Conservation (phyloP, 331 rosid genomes). For the Quercus lobata region DNA sequence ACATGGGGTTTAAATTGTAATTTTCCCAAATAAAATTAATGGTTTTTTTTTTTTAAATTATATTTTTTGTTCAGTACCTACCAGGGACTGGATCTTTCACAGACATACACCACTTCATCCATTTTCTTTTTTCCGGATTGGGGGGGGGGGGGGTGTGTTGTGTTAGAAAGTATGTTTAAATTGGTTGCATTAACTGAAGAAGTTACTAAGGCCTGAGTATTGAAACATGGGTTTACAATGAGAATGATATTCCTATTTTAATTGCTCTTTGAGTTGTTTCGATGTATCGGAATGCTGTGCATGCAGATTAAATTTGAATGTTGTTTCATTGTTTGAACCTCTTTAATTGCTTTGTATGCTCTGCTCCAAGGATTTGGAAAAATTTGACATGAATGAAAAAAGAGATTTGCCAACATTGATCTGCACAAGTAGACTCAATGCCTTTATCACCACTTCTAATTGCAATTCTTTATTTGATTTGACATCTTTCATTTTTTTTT, state of each 20-base stretch:
- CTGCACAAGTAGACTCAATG: not conserved
- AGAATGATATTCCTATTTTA: not conserved
- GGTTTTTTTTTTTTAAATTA: too few relatives aligned
- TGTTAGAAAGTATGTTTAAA: not conserved
- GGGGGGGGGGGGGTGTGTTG: too few relatives aligned
- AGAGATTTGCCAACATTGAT: not conserved
- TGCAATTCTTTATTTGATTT: not conserved
- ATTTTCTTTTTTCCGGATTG: too few relatives aligned
- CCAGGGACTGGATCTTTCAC: too few relatives aligned
- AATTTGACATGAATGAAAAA: not conserved
- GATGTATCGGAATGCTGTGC: not conserved
- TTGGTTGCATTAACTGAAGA: not conserved
- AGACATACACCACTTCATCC: too few relatives aligned
- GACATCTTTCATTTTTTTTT: too few relatives aligned
- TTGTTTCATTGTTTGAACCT: not conserved
- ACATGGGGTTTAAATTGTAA: too few relatives aligned
- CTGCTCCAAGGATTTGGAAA: not conserved
- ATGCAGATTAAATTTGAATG: not conserved
- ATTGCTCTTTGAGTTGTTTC: not conserved
- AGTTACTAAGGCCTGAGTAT: not conserved
- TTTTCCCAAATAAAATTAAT: too few relatives aligned
- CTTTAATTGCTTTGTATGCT: not conserved
- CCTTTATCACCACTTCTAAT: not conserved
- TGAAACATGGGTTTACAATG: not conserved
- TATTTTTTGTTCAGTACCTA: too few relatives aligned